Evolutionary conservation across 176 grass and related monocot genomes (phyloP).

Genomic region (Rhipidocladum racemiflorum): DNA sequence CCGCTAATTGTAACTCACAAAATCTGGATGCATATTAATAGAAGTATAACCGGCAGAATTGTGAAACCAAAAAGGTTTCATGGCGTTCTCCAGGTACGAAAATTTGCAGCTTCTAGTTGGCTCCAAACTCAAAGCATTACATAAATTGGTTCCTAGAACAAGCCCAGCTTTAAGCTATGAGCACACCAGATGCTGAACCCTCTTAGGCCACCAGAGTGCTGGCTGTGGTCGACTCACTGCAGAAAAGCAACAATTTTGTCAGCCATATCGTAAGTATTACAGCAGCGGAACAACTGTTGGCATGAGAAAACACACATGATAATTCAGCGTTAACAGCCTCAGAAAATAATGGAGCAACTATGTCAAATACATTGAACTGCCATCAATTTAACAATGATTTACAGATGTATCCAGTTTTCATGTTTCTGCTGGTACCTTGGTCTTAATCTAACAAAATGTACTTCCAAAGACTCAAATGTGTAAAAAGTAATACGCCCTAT

Average conservation of each 20-base stretch:
- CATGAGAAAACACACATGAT: neutral
- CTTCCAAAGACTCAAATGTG: neutral
- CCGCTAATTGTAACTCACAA: neutral
- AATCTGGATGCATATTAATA: constrained; percentile 12
- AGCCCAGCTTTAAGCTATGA: neutral
- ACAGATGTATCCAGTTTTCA: neutral
- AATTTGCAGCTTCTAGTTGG: constrained; percentile 34
- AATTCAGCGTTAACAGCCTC: neutral
- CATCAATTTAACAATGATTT: neutral
- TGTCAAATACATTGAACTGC: neutral
- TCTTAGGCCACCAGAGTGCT: constrained; percentile 79
- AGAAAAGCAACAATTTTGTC: neutral
- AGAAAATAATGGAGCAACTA: neutral
- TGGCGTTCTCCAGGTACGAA: constrained; percentile 35
- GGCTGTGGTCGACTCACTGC: constrained; percentile 71
- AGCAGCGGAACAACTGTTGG: neutral
- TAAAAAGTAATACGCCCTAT: neutral
- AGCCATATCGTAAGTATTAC: neutral
- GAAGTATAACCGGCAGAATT: constrained; percentile 25
- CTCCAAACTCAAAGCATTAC: constrained; percentile 43
- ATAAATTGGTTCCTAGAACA: constrained; percentile 41
- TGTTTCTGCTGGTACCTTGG: neutral
- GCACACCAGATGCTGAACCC: constrained; percentile 19
- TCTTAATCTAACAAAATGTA: neutral
- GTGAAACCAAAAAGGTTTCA: constrained; percentile 43